A percentile compares a stretch with the other conserved stretches of the same genome.
Evolutionary conservation across 2,329 filamentous ascomycete genomes (phyloP).

Genomic region (Akanthomyces muscarius): DNA sequence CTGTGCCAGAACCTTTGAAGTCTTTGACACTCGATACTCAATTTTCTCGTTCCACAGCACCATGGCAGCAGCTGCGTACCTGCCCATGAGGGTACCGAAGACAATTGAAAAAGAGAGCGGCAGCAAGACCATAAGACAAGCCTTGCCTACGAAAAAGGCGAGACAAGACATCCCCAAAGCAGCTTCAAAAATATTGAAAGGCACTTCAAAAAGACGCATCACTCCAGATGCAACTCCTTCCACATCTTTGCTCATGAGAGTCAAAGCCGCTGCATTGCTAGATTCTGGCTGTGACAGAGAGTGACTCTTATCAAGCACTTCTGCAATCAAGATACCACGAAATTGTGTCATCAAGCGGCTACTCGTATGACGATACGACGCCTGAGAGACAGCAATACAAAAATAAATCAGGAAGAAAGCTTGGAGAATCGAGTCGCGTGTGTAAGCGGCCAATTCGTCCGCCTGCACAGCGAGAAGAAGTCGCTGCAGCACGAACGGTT

Average conservation of each 20-base stretch:
- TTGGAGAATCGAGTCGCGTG: background rate
- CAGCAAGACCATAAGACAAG: background rate
- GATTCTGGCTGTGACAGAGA: background rate
- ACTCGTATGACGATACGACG: background rate
- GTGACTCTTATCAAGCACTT: background rate
- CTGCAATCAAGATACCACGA: background rate
- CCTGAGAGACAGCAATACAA: background rate
- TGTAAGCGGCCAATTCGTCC: background rate
- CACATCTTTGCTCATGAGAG: slow-evolving; percentile 3
- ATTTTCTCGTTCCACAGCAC: background rate
- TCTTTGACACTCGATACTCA: background rate
- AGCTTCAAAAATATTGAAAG: background rate
- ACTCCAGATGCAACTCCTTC: background rate
- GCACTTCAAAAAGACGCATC: background rate
- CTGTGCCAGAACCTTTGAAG: background rate
- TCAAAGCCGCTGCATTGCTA: background rate
- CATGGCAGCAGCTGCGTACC: background rate
- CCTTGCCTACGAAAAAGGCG: background rate
- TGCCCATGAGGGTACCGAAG: background rate
- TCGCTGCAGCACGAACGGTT: slow-evolving; percentile 1
- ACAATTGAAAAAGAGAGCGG: background rate
- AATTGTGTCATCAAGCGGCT: background rate
- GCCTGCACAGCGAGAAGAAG: background rate
- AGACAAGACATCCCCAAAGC: background rate
- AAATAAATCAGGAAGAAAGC: background rate